Percentiles rank a stretch among this genome's conserved stretches.
Evolutionary conservation across 2,329 filamentous ascomycete species (phyloP).

Genomic region (Polychaeton citri): DNA sequence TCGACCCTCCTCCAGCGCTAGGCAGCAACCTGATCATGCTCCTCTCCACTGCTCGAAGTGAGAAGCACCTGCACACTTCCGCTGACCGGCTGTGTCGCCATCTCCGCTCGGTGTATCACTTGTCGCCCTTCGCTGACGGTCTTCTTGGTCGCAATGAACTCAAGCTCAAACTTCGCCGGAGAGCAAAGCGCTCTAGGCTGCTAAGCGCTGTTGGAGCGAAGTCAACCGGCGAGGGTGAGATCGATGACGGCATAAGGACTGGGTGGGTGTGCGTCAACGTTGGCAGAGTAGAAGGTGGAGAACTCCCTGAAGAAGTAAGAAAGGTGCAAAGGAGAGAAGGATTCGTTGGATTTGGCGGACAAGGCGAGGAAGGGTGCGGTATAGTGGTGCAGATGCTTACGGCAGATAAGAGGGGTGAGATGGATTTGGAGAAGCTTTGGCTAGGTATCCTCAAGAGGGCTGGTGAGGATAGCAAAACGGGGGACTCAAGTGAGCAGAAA

Average conservation of each 20-base stretch:
- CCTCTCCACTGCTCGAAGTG: constrained; percentile 77
- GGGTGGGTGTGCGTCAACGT: constrained; percentile 95
- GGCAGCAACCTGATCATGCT: constrained; percentile 87
- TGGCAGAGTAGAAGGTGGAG: constrained; percentile 56
- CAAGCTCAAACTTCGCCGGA: constrained; percentile 70
- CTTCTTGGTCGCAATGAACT: constrained; percentile 81
- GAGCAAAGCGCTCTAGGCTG: constrained; percentile 68
- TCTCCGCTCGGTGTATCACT: constrained; percentile 58
- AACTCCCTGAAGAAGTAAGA: constrained; percentile 39
- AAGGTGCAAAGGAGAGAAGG: constrained; percentile 31
- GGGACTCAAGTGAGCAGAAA: too few species aligned
- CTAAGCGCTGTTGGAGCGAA: constrained; percentile 56
- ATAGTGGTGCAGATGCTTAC: constrained; percentile 62
- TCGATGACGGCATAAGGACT: constrained; percentile 78
- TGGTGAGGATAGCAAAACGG: constrained; percentile 18
- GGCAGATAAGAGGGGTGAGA: constrained; percentile 53
- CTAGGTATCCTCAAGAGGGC: constrained; percentile 31
- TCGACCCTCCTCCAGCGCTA: constrained; percentile 77
- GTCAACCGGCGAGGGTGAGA: constrained; percentile 41
- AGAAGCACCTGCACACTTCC: constrained; percentile 84
- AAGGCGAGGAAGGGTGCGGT: constrained; percentile 38
- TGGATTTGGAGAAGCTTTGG: constrained; percentile 56
- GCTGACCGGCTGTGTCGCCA: constrained; percentile 82
- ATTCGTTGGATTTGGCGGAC: constrained; percentile 64
- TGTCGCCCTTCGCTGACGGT: constrained; percentile 72